Evolutionary conservation across 352 stramenopile species (phyloP), one percentile per base, ranked within the genome.

Genomic region (Pythium monospermum): DNA sequence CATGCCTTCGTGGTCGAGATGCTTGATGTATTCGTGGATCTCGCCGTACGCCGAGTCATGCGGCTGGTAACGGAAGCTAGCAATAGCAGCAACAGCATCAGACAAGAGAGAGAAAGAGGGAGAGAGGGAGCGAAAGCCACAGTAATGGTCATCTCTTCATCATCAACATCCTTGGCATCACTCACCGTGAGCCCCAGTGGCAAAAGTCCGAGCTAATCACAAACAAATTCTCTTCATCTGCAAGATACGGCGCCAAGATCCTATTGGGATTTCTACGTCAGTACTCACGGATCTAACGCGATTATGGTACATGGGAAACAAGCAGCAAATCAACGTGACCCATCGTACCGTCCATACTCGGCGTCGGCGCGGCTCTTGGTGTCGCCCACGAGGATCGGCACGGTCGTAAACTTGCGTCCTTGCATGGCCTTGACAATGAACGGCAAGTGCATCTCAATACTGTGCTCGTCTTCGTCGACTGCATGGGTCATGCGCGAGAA

Each of bases 181-280:
- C 56, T 49, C 53, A 89, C 81, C 91, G 65, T 23, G 66, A 73
- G 18, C 93, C 94, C 91, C 95, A 99, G 65, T 99, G 96, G 56
- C 94, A 98, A 74, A 99, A 99, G 60, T 99, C 96, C 8, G 87
- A 97, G 66, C 91, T 98, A 62, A 99, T 82, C 13, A 98, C 81
- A 49, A 97, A 98, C 26, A 98, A 73, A 58, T 98, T 97, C 43
- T 87, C 68, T 8, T 79, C 66, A 49, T 97, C 76, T 31, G 89
- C 84, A n/a, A 99, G 62, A 64, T 97, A 97, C 6, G 90, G 75
- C 11, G 87, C 79, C 45, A 99, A 64, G 36, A 98, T 83, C 49
- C 78, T 96, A 25, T 59, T n/a, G n/a, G n/a, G n/a, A n/a, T n/a
- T n/a, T n/a, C n/a, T n/a, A n/a, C n/a, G n/a, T n/a, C n/a, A n/a